Conservation (phyloP, 2,329 filamentous ascomycete species). For the Chlorencoelia australis region DNA sequence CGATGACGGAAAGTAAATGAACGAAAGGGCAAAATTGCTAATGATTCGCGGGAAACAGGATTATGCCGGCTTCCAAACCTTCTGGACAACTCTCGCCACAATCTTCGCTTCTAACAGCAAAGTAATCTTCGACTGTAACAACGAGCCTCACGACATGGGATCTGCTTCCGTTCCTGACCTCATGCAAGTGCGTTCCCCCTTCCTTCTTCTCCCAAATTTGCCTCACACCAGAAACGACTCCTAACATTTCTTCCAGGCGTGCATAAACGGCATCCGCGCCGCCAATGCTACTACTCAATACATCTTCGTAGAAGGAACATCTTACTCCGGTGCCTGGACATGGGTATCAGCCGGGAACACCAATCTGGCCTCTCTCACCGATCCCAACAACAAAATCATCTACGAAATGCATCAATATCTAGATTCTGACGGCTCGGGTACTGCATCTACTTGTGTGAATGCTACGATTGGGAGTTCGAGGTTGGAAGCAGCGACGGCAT, state of each 20-base stretch:
- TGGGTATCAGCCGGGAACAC: slow-evolving; percentile 34
- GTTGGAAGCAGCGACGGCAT: slow-evolving; percentile 39
- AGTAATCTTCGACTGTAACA: slow-evolving; percentile 35
- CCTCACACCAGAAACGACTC: slow-evolving; percentile 3
- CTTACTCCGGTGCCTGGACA: slow-evolving; percentile 19
- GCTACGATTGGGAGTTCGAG: slow-evolving; percentile 43
- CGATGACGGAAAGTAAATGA: no score
- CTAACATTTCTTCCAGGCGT: slow-evolving; percentile 27
- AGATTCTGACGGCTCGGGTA: slow-evolving; percentile 44
- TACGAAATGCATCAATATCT: slow-evolving; percentile 57
- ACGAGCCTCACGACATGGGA: slow-evolving; percentile 36
- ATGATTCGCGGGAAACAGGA: no score
- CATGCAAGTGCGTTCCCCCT: no score
- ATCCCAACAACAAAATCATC: slow-evolving; percentile 42
- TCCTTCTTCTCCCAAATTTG: no score
- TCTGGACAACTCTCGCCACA: slow-evolving; percentile 32
- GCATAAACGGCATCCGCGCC: slow-evolving; percentile 34
- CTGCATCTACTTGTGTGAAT: slow-evolving; percentile 38
- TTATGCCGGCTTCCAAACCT: slow-evolving; percentile 32
- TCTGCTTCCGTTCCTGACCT: slow-evolving; percentile 30
- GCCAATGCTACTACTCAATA: slow-evolving; percentile 39
- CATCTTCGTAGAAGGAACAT: slow-evolving; percentile 46
- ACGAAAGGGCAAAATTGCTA: no score
- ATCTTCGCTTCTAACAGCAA: slow-evolving; percentile 29
- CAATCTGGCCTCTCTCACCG: slow-evolving; percentile 36